Evolutionary conservation across 1,284 basidiomycete species (phyloP).

Genomic region (Sporisorium scitamineum): DNA sequence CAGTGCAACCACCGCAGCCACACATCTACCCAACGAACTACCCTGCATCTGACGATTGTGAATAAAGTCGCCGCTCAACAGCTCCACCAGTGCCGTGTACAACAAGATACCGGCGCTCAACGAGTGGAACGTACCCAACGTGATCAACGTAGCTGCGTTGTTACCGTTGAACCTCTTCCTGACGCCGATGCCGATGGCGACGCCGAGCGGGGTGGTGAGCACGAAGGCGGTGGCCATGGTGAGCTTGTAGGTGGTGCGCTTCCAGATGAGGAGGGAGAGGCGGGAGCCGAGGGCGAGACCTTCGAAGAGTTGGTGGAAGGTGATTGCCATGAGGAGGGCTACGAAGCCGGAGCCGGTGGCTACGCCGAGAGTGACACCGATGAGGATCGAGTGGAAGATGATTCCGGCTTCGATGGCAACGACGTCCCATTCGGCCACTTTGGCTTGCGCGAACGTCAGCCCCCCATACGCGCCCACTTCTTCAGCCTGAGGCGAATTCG

Average conservation of each 20-base stretch:
- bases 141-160: constrained; percentile 79
- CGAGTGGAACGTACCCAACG: constrained; percentile 85
- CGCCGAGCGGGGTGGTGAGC: constrained; percentile 73
- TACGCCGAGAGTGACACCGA: constrained; percentile 69
- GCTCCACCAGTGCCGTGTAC: constrained; percentile 91
- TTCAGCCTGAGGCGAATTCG: neutral
- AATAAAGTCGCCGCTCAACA: constrained; percentile 65
- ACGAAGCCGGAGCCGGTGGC: constrained; percentile 51
- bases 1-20: constrained; percentile 28
- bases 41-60: constrained; percentile 34
- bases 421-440: constrained; percentile 58
- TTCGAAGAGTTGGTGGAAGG: constrained; percentile 64
- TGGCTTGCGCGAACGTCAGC: constrained; percentile 28
- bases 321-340: constrained; percentile 65
- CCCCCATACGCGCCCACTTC: constrained; percentile 9
- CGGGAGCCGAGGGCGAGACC: constrained; percentile 50
- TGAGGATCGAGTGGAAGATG: constrained; percentile 69
- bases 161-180: constrained; percentile 83
- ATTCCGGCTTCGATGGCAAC: constrained; percentile 71
- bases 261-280: constrained; percentile 56
- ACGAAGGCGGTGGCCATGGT: constrained; percentile 58
- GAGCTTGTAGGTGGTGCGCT: constrained; percentile 31
- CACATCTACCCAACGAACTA: constrained; percentile 10
- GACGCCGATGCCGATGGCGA: constrained; percentile 80
- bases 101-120: constrained; percentile 88